Conservation (phyloP, 441 rosid species). For the Erysimum cheiri region DNA sequence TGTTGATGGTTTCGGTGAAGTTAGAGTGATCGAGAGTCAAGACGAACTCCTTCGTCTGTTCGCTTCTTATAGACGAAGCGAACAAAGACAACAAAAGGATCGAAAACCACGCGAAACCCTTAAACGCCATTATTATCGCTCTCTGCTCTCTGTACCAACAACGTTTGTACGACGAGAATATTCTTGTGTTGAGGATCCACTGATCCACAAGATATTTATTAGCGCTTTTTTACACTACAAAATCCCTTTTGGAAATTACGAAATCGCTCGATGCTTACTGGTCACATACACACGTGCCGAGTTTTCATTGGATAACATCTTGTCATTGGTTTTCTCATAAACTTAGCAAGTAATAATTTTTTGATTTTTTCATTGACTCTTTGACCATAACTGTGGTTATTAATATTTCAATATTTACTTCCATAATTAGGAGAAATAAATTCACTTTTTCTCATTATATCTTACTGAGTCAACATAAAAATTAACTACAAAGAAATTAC, state of each 20-base stretch:
- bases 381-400: conserved; percentile 3
- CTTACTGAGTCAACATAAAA: neutral
- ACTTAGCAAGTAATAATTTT: conserved; percentile 9
- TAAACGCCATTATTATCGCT: conserved; percentile 48
- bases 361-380: conserved; percentile 15
- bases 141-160: conserved; percentile 32
- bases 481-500: neutral
- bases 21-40: conserved; percentile 83
- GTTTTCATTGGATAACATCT: conserved; percentile 32
- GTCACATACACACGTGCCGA: conserved; percentile 46
- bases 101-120: conserved; percentile 45
- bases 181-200: neutral
- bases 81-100: conserved; percentile 47
- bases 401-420: conserved; percentile 18
- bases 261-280: conserved; percentile 39
- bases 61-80: conserved; percentile 51
- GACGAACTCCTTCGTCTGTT: conserved; percentile 70
- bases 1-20: conserved; percentile 73
- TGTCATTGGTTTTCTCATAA: conserved; percentile 46
- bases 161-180: neutral
- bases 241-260: neutral
- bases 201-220: conserved; percentile 12
- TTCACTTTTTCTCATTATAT: neutral
- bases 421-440: conserved; percentile 2
- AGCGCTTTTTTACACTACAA: neutral